These are phyloP conservation scores for Dioscorea cayenensis DNA, from an alignment of 116 monocot genomes.

Conservation along the genomic window DNA sequence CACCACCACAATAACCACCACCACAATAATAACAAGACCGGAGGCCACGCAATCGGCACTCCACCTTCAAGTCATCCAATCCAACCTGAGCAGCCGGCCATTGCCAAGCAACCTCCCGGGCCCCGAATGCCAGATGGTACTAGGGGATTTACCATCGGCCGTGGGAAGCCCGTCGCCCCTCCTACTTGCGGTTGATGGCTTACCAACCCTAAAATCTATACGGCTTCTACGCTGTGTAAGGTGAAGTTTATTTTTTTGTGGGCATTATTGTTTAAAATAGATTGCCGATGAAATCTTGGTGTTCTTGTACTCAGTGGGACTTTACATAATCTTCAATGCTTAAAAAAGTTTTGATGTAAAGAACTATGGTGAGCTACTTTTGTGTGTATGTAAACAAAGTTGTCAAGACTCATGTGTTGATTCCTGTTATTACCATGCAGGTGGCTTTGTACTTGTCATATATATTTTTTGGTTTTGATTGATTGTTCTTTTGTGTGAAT, in stretches of 20 bases:
- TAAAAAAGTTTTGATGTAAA: no score
- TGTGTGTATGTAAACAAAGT: no score
- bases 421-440: no score
- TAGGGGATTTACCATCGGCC: conserved; percentile 76
- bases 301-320: no score
- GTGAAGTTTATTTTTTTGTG: neutral
- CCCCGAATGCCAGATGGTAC: conserved; percentile 97
- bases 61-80: conserved; percentile 28
- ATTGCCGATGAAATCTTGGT: neutral
- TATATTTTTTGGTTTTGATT: no score
- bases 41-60: conserved; percentile 38
- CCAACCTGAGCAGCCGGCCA: conserved; percentile 19
- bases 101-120: conserved; percentile 59
- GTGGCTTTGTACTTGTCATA: no score
- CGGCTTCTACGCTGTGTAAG: neutral
- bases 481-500: no score
- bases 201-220: neutral
- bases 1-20: conserved; percentile 20
- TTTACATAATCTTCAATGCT: no score
- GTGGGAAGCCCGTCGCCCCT: conserved; percentile 42
- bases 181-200: neutral
- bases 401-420: no score
- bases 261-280: neutral
- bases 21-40: conserved; percentile 18
- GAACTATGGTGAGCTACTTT: no score